A percentile compares a stretch with the other conserved stretches of the same genome.
Conservation (phyloP, 768 basidiomycete genomes). For the Tylopilus plumbeoviolaceoides region DNA sequence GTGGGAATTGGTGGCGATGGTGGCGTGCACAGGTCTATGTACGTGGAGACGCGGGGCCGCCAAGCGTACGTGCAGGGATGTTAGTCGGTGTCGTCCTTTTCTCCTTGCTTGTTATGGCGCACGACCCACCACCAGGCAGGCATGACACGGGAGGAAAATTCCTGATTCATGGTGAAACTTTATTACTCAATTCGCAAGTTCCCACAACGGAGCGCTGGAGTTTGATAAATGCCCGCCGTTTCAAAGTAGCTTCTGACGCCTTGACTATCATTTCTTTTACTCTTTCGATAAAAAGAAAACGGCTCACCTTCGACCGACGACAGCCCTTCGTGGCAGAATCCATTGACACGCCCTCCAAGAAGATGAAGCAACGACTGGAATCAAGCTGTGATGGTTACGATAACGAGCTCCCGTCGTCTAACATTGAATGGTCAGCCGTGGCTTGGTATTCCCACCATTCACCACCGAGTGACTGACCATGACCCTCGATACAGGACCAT, state of each 20-base stretch:
- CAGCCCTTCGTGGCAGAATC: too few species aligned
- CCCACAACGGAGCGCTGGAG: not conserved
- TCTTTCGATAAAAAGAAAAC: not conserved
- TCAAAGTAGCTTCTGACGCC: not conserved
- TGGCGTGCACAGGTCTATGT: not conserved
- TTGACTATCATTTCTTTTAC: not conserved
- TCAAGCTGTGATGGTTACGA: not conserved
- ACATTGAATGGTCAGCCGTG: not conserved
- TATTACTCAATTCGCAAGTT: constrained; percentile 1
- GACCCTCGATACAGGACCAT: constrained; percentile 10
- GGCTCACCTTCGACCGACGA: not conserved
- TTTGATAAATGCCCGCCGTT: not conserved
- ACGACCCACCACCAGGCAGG: not conserved
- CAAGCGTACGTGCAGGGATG: not conserved
- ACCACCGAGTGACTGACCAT: not conserved
- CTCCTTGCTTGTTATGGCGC: not conserved
- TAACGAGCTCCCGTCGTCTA: not conserved
- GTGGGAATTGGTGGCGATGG: not conserved
- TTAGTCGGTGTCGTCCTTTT: not conserved
- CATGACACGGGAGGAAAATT: not conserved
- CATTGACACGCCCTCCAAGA: not conserved
- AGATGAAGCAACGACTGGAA: not conserved
- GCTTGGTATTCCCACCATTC: constrained; percentile 7
- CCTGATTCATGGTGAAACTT: not conserved
- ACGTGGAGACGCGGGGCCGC: not conserved